These are phyloP conservation scores for Fusarium chaquense DNA, from an alignment of 2,329 filamentous ascomycete genomes.

Conservation along the genomic window DNA sequence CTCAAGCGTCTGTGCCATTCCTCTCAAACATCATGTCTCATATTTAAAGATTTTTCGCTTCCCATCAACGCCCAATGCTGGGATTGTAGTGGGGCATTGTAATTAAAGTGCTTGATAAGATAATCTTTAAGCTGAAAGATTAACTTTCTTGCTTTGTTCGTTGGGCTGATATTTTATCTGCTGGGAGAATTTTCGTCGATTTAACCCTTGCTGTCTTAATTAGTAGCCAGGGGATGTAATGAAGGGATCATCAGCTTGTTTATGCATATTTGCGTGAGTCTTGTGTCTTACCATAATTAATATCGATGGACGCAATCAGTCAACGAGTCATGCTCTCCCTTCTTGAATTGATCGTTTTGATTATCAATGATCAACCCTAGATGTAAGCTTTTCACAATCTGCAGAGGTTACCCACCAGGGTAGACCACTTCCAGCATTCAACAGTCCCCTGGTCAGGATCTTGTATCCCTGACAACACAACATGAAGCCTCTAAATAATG, in stretches of 20 bases:
- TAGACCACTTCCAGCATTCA: not conserved
- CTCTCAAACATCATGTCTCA: not conserved
- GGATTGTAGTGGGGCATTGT: not conserved
- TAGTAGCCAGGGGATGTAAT: not conserved
- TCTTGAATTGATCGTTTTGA: rapidly evolving
- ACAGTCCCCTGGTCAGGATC: rapidly evolving
- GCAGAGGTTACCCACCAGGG: not conserved
- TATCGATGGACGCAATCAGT: not conserved
- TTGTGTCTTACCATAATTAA: not conserved
- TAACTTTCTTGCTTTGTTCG: not conserved
- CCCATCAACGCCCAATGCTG: not conserved
- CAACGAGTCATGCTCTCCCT: not conserved
- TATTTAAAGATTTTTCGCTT: slow-evolving; percentile 6
- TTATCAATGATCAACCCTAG: not conserved
- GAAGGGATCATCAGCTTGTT: not conserved
- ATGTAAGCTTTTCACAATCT: not conserved
- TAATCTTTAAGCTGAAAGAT: not conserved
- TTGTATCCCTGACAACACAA: not conserved
- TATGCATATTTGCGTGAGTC: not conserved
- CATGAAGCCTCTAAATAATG: not conserved
- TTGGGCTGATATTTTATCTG: not conserved
- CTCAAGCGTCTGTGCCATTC: slow-evolving; percentile 14
- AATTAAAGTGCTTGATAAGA: slow-evolving; percentile 7
- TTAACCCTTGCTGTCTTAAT: not conserved
- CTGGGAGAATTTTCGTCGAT: not conserved